Conservation (phyloP, 2,329 filamentous ascomycete genomes). For the Plectosphaerella sp. region DNA sequence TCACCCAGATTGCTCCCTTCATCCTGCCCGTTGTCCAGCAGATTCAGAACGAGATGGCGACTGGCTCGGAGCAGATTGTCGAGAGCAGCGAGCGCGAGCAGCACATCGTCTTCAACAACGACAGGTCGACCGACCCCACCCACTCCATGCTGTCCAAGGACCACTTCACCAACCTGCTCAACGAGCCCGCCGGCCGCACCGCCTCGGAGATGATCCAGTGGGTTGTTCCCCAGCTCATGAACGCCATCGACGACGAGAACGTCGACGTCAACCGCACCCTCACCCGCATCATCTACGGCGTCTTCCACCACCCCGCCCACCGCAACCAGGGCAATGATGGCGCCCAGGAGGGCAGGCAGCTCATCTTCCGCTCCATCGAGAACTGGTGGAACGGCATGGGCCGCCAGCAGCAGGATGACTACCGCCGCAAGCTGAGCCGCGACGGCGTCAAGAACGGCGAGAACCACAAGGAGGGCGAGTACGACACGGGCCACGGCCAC, state of each 20-base stretch:
- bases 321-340: slow-evolving; percentile 66
- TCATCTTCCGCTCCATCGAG: slow-evolving; percentile 77
- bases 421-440: slow-evolving; percentile 72
- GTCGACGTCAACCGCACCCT: slow-evolving; percentile 66
- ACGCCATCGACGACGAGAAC: slow-evolving; percentile 76
- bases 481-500: slow-evolving; percentile 81
- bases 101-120: slow-evolving; percentile 79
- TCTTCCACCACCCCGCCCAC: slow-evolving; percentile 85
- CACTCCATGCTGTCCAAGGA: slow-evolving; percentile 97
- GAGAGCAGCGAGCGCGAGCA: slow-evolving; percentile 79
- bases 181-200: slow-evolving; percentile 80
- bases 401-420: slow-evolving; percentile 57
- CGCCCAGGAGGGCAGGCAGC: slow-evolving; percentile 63
- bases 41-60: slow-evolving; percentile 81
- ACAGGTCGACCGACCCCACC: slow-evolving; percentile 73
- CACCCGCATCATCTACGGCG: slow-evolving; percentile 72
- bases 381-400: slow-evolving; percentile 75
- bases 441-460: slow-evolving; percentile 70
- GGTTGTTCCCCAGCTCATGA: slow-evolving; percentile 85
- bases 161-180: slow-evolving; percentile 86
- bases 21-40: slow-evolving; percentile 81
- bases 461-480: slow-evolving; percentile 82
- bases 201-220: slow-evolving; percentile 76
- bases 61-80: slow-evolving; percentile 83
- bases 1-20: slow-evolving; percentile 85